phyloP scores from a whole-genome alignment of 1,284 basidiomycete genomes.

The Schizophyllum amplum region DNA sequence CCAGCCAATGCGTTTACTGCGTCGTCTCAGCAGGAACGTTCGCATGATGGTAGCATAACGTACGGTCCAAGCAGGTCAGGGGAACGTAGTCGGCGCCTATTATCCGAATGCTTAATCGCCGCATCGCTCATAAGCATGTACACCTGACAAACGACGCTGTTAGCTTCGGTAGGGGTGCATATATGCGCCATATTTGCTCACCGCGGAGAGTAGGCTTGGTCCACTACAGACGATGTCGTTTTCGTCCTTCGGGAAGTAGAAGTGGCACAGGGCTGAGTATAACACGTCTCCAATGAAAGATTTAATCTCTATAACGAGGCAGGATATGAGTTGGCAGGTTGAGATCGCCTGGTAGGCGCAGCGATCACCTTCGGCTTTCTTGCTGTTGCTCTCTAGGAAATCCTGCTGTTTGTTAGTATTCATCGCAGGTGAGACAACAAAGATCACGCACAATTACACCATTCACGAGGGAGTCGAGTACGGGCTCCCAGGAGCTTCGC shows the following conservation, averaged over 20 bases:
- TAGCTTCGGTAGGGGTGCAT: not conserved
- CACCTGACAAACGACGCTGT: not conserved
- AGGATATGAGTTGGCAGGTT: not conserved
- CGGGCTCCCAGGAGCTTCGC: not conserved
- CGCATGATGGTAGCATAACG: not conserved
- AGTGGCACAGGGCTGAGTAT: not conserved
- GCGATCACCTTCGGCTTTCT: not conserved
- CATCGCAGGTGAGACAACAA: not conserved
- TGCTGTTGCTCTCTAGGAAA: not conserved
- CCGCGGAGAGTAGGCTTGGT: not conserved
- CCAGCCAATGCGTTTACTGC: slow-evolving; percentile 25
- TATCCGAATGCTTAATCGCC: not conserved
- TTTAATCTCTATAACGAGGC: not conserved
- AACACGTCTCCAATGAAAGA: not conserved
- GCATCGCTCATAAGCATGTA: not conserved
- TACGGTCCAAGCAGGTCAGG: not conserved
- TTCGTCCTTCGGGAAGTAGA: not conserved
- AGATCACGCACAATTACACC: not conserved
- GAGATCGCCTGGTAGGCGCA: not conserved
- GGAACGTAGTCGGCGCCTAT: not conserved
- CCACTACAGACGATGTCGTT: not conserved
- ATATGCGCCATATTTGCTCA: not conserved
- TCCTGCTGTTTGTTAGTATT: not conserved
- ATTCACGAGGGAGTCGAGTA: not conserved
- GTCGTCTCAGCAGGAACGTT: not conserved